Conservation (phyloP, 2,329 filamentous ascomycete species). For the Colletotrichum agaves region DNA sequence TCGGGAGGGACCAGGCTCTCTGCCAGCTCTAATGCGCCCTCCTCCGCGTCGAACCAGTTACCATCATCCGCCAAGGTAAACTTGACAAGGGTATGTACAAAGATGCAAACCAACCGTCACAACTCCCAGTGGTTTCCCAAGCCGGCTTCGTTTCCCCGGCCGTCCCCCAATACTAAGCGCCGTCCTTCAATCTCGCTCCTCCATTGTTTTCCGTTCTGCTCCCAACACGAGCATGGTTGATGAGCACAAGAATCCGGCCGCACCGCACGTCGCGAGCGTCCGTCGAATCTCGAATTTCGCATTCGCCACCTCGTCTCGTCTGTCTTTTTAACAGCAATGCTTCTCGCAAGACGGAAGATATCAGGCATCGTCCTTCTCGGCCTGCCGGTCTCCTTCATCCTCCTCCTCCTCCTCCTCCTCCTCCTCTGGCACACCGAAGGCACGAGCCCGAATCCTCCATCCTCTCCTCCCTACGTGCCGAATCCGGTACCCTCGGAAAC, state of each 20-base stretch:
- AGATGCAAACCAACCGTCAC: conserved; percentile 1
- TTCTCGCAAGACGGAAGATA: not conserved
- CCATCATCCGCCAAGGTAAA: not conserved
- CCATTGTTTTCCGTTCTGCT: not conserved
- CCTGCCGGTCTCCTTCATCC: conserved; percentile 19
- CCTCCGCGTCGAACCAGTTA: not conserved
- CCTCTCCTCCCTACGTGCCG: not conserved
- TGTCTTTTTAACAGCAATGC: not conserved
- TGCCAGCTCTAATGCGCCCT: not conserved
- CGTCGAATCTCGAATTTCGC: not conserved
- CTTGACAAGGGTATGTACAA: not conserved
- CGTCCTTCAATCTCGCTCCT: not conserved
- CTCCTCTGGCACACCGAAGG: conserved; percentile 22
- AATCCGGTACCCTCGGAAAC: conserved; percentile 17
- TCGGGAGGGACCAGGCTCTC: not conserved
- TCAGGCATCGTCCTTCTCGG: conserved; percentile 9
- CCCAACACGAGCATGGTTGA: not conserved
- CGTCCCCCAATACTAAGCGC: conserved; percentile 5
- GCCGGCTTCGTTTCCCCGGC: not conserved
- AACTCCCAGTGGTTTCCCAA: not conserved
- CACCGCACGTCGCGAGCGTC: conserved; percentile 44
- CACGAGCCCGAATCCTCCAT: not conserved
- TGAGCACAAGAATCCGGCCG: not conserved
- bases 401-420: conserved; percentile 22
- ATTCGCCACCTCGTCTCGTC: rapidly evolving